Evolutionary conservation across 2,329 filamentous ascomycete genomes (phyloP).

Genomic region (Periglandula ipomoeae): DNA sequence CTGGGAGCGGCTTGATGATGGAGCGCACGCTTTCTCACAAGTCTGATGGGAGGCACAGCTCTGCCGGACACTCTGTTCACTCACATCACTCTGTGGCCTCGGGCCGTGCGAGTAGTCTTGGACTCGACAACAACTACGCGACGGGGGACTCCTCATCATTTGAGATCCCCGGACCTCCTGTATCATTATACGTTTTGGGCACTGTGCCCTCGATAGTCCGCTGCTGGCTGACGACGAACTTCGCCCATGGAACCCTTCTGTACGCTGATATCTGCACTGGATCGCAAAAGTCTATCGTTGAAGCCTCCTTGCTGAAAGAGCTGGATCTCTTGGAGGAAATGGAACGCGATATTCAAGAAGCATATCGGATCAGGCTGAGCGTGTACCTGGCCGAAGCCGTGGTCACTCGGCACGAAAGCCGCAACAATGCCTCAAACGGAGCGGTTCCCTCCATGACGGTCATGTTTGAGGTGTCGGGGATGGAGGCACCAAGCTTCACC

Average conservation of each 20-base stretch:
- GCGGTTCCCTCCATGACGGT: constrained; percentile 69
- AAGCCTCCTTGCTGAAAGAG: constrained; percentile 63
- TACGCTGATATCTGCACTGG: constrained; percentile 92
- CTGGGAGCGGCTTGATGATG: constrained; percentile 77
- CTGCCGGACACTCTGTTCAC: constrained; percentile 72
- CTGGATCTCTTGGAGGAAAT: constrained; percentile 62
- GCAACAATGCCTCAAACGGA: constrained; percentile 60
- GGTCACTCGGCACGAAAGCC: constrained; percentile 64
- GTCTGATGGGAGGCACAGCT: constrained; percentile 91
- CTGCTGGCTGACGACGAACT: constrained; percentile 87
- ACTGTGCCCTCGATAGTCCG: constrained; percentile 89
- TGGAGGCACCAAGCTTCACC: constrained; percentile 30
- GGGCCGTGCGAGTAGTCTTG: constrained; percentile 79
- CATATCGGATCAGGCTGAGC: constrained; percentile 62
- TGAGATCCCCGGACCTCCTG: constrained; percentile 66
- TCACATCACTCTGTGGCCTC: constrained; percentile 61
- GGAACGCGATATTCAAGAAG: constrained; percentile 54
- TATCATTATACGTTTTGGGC: constrained; percentile 76
- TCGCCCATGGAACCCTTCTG: constrained; percentile 78
- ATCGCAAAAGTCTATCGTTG: constrained; percentile 78
- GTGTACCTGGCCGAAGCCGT: constrained; percentile 90
- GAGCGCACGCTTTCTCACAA: constrained; percentile 91
- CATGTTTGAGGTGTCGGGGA: constrained; percentile 64
- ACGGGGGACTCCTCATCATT: constrained; percentile 57
- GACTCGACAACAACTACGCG: constrained; percentile 62